Evolutionary conservation across 83 land plant genomes (phyloP).

Genomic region (Picea engelmannii): DNA sequence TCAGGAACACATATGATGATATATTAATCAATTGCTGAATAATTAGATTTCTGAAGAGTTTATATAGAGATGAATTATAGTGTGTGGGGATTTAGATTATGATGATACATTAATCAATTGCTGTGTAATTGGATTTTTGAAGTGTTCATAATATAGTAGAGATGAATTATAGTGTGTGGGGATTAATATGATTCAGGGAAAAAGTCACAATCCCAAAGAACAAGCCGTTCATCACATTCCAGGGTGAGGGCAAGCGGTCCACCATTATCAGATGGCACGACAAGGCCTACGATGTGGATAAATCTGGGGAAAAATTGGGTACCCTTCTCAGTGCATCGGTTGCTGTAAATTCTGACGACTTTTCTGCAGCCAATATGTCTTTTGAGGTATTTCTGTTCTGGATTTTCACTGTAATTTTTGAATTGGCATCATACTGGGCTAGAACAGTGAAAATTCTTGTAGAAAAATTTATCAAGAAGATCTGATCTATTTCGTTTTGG

Average conservation of each 20-base stretch:
- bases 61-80: background rate
- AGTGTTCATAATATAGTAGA: background rate
- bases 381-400: background rate
- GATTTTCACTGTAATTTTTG: no score
- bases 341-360: constrained; percentile 9
- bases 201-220: constrained; percentile 24
- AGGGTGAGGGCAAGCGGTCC: constrained; percentile 20
- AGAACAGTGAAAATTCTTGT: no score
- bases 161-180: background rate
- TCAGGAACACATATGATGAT: no score
- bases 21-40: no score
- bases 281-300: constrained; percentile 3
- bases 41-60: background rate
- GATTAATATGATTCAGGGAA: constrained; percentile 10
- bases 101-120: background rate
- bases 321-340: constrained; percentile 18
- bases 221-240: constrained; percentile 29
- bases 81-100: no score
- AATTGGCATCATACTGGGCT: no score
- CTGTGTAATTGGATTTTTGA: background rate
- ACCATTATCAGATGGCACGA: constrained; percentile 24
- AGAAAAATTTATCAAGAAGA: no score
- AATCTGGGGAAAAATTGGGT: background rate
- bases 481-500: no score
- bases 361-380: constrained; percentile 13